phyloP scores from a whole-genome alignment of 2,329 filamentous ascomycete species.

The Xylaria sp. region DNA sequence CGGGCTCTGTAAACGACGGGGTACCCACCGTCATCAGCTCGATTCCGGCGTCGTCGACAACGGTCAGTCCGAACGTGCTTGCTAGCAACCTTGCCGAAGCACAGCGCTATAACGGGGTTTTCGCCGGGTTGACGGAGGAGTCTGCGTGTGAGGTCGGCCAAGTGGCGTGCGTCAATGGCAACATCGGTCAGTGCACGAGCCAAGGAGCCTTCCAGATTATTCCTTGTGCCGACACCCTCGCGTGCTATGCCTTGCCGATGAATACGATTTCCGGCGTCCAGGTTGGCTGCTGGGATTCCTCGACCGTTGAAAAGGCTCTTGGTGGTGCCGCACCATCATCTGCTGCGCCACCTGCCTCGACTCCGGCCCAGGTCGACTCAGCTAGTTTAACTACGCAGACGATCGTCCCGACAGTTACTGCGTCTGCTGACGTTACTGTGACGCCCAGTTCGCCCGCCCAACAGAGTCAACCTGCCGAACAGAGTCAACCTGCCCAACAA shows the following conservation, averaged over 20 bases:
- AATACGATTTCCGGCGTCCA: constrained; percentile 49
- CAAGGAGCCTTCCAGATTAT: constrained; percentile 47
- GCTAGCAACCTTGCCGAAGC: constrained; percentile 50
- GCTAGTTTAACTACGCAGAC: constrained; percentile 25
- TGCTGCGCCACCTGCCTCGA: constrained; percentile 11
- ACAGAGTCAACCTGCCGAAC: no score
- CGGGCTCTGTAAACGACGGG: constrained; percentile 40
- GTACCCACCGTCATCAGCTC: constrained; percentile 48
- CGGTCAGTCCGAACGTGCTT: constrained; percentile 46
- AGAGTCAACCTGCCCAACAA: no score
- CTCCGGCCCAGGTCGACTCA: constrained; percentile 11
- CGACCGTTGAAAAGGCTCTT: constrained; percentile 47
- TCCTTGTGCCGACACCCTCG: constrained; percentile 38
- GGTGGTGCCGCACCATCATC: constrained; percentile 33
- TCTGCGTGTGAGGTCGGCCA: constrained; percentile 52
- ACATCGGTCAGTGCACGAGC: constrained; percentile 49
- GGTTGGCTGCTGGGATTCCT: constrained; percentile 50
- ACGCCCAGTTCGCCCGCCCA: constrained; percentile 10
- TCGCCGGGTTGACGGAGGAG: constrained; percentile 46
- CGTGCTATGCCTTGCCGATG: constrained; percentile 60
- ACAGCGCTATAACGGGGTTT: constrained; percentile 50
- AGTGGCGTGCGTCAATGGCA: constrained; percentile 56
- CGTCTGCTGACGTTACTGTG: constrained; percentile 26
- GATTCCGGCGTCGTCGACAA: constrained; percentile 41
- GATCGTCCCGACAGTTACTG: constrained; percentile 30